These are phyloP conservation scores for Batkoa obscura DNA, from an alignment of 371 early-diverging fungal species.

Conservation along the genomic window DNA sequence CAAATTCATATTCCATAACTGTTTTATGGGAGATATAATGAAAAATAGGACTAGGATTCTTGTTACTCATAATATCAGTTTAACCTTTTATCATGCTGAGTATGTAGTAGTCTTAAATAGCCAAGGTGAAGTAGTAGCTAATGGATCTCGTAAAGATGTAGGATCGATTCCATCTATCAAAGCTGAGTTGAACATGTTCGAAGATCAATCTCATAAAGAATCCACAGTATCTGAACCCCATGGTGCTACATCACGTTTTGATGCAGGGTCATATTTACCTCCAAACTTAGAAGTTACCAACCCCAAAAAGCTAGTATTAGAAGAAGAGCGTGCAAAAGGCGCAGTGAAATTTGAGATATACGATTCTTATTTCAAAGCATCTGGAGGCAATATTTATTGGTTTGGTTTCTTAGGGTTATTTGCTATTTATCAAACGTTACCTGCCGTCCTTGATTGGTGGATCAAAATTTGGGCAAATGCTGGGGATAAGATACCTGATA, in stretches of 20 bases:
- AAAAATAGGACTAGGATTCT: slow-evolving; percentile 54
- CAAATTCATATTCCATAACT: slow-evolving; percentile 48
- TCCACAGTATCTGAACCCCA: neutral
- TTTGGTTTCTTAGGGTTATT: slow-evolving; percentile 23
- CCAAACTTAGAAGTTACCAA: slow-evolving; percentile 11
- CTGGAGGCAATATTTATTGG: slow-evolving; percentile 40
- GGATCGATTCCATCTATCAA: slow-evolving; percentile 17
- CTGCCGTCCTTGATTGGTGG: slow-evolving; percentile 19
- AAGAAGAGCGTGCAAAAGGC: slow-evolving; percentile 44
- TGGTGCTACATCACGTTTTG: too few species aligned
- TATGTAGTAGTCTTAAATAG: slow-evolving; percentile 38
- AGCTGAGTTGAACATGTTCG: slow-evolving; percentile 18
- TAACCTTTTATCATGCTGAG: slow-evolving; percentile 44
- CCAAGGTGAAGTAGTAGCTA: slow-evolving; percentile 24
- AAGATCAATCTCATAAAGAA: slow-evolving; percentile 10
- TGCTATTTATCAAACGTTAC: slow-evolving; percentile 21
- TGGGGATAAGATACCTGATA: neutral
- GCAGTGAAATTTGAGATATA: slow-evolving; percentile 38
- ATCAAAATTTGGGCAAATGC: slow-evolving; percentile 8
- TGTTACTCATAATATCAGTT: slow-evolving; percentile 71
- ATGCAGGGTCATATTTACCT: too few species aligned
- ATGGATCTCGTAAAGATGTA: slow-evolving; percentile 18
- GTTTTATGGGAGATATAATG: slow-evolving; percentile 51
- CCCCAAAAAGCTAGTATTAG: slow-evolving; percentile 32
- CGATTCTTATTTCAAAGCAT: slow-evolving; percentile 32